Base-by-base conservation (phyloP, 495 filamentous ascomycete genomes). In the Extremus antarcticus region DNA sequence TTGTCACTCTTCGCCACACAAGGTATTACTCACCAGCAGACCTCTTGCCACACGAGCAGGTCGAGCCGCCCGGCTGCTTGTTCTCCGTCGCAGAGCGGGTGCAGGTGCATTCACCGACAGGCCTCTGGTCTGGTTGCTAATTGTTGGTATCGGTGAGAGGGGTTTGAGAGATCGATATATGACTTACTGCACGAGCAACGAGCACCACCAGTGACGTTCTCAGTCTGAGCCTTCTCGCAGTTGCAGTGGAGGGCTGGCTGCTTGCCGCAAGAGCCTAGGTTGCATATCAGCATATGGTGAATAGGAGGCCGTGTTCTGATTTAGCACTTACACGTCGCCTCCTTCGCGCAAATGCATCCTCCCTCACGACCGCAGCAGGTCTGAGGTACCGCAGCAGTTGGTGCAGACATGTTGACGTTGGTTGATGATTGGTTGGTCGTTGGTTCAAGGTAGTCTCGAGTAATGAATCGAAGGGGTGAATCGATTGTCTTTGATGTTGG, bases 231-330 rank as follows among this genome's bases (percentile, higher is more conserved):
- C 67, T 86, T 88, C 67, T 81, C 82, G 74, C 91, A 97, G 53
- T 73, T 82, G 77, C 91, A 97, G 66, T 87, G 76, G 53, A 95
- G 79, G 43, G 91, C 91, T 8, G 79, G 79, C 64, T 90, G 78
- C 73, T 90, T 78, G 61, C 91, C 91, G 66, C 91, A 97, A 16
- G 88, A 91, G 79, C 90, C 32, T 40, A 52, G 52, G 56, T 43
- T 46, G 52, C 8, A 47, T 8, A n/a, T 9, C 9, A 9, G 8
- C 9, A 10, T 8, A 8, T 47, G 19, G 43, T 19, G 20, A 22
- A 8, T 20, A 20, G 9, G 9, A 9, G 9, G 35, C 9, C n/a
- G 35, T n/a, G 9, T 9, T 39, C 9, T 39, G 35, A 39, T n/a
- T n/a, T 39, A 39, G 35, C 9, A 22, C 46, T 10, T 22, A 51